Percentiles rank a stretch among this genome's conserved stretches.
Evolutionary conservation across 148 eudicot species (phyloP).

Genomic region (Chenopodium suecicum): DNA sequence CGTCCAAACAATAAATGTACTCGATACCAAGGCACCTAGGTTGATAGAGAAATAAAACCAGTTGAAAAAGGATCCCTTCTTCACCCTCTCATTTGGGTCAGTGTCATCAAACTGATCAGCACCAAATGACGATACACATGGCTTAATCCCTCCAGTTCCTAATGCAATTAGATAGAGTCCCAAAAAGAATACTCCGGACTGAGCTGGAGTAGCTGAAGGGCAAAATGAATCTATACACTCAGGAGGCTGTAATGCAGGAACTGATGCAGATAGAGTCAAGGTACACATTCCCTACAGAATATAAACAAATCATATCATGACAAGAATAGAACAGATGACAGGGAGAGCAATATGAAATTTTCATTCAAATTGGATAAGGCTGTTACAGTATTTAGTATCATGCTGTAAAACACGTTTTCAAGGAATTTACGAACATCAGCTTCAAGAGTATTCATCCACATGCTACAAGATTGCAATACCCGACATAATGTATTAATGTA

Average conservation of each 20-base stretch:
- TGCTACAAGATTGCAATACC: background rate
- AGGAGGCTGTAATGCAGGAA: constrained; percentile 30
- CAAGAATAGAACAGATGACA: background rate
- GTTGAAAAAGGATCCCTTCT: constrained; percentile 51
- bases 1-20: constrained; percentile 46
- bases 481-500: no score
- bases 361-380: background rate
- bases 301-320: background rate
- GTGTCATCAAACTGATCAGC: constrained; percentile 60
- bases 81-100: constrained; percentile 41
- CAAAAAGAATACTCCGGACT: constrained; percentile 41
- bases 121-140: constrained; percentile 56
- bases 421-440: background rate
- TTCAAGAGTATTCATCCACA: background rate
- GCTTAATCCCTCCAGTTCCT: constrained; percentile 59
- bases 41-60: constrained; percentile 55
- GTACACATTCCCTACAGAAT: constrained; percentile 38
- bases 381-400: background rate
- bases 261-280: constrained; percentile 64
- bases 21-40: constrained; percentile 44
- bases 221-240: constrained; percentile 44
- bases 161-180: constrained; percentile 55
- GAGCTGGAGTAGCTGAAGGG: constrained; percentile 39
- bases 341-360: background rate
- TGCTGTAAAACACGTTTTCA: background rate